Evolutionary conservation across 2,329 filamentous ascomycete genomes (phyloP).

Genomic region (Penicillium hesseltinei): DNA sequence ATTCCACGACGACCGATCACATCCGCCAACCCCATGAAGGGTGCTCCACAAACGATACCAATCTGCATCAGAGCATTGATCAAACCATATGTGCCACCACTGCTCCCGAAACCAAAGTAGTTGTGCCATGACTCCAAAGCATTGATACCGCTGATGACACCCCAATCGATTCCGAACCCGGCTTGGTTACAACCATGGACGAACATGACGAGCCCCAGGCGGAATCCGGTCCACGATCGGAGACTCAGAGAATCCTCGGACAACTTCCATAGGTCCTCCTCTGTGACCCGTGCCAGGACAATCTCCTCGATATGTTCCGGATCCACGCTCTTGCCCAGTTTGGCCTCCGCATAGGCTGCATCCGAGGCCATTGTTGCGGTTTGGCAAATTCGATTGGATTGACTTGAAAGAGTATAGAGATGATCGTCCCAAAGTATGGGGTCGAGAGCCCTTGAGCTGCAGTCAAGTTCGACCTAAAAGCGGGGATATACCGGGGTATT

Average conservation of each 20-base stretch:
- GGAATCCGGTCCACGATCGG: slow-evolving; percentile 43
- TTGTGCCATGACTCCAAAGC: slow-evolving; percentile 44
- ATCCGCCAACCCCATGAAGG: slow-evolving; percentile 52
- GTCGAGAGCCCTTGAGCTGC: background rate
- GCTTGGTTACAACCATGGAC: slow-evolving; percentile 51
- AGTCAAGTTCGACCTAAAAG: background rate
- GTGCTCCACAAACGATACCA: slow-evolving; percentile 49
- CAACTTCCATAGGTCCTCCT: slow-evolving; percentile 47
- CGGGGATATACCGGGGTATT: slow-evolving; percentile 9
- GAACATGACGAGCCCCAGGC: slow-evolving; percentile 45
- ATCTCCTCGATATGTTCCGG: slow-evolving; percentile 44
- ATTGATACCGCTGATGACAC: slow-evolving; percentile 50
- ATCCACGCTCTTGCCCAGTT: slow-evolving; percentile 6
- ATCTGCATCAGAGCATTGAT: slow-evolving; percentile 52
- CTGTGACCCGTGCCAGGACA: slow-evolving; percentile 46
- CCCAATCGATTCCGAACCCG: slow-evolving; percentile 52
- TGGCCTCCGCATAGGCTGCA: background rate
- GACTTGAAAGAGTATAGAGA: background rate
- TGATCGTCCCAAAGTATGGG: background rate
- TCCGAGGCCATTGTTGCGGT: slow-evolving; percentile 4
- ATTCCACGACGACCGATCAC: slow-evolving; percentile 53
- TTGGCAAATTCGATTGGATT: background rate
- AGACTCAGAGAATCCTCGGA: slow-evolving; percentile 44
- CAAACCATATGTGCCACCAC: slow-evolving; percentile 43
- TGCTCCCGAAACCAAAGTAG: slow-evolving; percentile 46